Conservation (phyloP, 805 yeast species). For the Candida multigemmis region DNA sequence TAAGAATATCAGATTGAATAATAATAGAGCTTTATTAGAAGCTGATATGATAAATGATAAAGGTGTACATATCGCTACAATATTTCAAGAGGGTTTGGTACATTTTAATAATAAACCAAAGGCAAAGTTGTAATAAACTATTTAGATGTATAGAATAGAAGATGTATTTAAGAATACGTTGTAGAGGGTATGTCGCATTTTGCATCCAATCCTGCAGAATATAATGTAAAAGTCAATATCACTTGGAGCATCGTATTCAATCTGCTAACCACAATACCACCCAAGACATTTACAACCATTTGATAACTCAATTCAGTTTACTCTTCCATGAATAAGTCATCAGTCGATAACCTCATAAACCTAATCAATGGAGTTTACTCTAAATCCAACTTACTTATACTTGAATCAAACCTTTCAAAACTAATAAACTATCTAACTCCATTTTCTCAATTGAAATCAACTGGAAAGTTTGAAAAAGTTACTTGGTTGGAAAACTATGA, state of each 20-base stretch:
- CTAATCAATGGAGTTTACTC: conserved; percentile 12
- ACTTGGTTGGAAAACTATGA: conserved; percentile 31
- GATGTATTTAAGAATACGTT: no score
- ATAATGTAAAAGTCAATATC: no score
- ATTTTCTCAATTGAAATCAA: conserved; percentile 41
- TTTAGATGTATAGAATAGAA: no score
- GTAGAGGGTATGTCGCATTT: no score
- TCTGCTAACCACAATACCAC: no score
- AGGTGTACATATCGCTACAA: conserved; percentile 47
- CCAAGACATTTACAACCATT: no score
- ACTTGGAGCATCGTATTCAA: no score
- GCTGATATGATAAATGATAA: conserved; percentile 47
- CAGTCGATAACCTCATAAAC: conserved; percentile 4
- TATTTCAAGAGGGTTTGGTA: conserved; percentile 59
- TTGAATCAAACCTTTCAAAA: conserved; percentile 40
- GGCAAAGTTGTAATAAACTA: no score
- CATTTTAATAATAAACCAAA: no score
- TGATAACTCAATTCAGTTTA: no score
- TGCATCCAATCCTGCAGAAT: no score
- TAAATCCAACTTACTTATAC: conserved; percentile 20
- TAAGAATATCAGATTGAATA: conserved; percentile 38
- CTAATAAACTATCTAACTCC: conserved; percentile 47
- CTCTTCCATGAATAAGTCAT: no score
- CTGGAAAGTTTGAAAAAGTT: conserved; percentile 39
- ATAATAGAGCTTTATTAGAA: conserved; percentile 45